Evolutionary conservation across 208 protist species (phyloP).

Genomic region (Pavlovales sp.): DNA sequence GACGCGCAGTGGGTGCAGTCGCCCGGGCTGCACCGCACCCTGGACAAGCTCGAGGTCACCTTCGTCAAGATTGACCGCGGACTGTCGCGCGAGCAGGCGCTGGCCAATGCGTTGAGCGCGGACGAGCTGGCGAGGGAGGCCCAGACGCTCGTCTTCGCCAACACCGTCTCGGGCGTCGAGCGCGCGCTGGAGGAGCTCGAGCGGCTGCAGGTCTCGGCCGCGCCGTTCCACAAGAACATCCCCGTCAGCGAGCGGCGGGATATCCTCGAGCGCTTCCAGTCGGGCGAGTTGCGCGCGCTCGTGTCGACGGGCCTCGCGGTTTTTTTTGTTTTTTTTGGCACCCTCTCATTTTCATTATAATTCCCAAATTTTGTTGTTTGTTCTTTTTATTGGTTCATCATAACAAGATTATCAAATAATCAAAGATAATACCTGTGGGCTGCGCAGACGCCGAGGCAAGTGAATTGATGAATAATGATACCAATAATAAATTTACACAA

Average conservation of each 20-base stretch:
- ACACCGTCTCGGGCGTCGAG: not conserved
- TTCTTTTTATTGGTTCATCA: too few relatives aligned
- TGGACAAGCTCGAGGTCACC: not conserved
- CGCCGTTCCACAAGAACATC: slow-evolving; percentile 9
- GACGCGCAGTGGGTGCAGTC: not conserved
- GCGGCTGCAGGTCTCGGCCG: too few relatives aligned
- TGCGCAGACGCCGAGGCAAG: too few relatives aligned
- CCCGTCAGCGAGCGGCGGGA: not conserved
- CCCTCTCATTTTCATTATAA: too few relatives aligned
- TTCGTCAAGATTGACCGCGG: not conserved
- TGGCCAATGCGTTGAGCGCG: not conserved
- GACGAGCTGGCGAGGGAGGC: not conserved
- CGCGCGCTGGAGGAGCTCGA: not conserved
- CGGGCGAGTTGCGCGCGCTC: not conserved
- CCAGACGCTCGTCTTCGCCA: slow-evolving; percentile 25
- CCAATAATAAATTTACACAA: too few relatives aligned
- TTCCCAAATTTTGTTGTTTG: too few relatives aligned
- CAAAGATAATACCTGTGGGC: too few relatives aligned
- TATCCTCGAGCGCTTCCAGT: not conserved
- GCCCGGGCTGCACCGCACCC: not conserved
- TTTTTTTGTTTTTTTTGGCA: too few relatives aligned
- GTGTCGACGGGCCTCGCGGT: slow-evolving; percentile 23
- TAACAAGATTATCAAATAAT: too few relatives aligned
- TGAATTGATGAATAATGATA: too few relatives aligned
- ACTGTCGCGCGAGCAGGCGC: not conserved